Evolutionary conservation across 257 asterid species (phyloP).

Genomic region (Scutellaria baicalensis): DNA sequence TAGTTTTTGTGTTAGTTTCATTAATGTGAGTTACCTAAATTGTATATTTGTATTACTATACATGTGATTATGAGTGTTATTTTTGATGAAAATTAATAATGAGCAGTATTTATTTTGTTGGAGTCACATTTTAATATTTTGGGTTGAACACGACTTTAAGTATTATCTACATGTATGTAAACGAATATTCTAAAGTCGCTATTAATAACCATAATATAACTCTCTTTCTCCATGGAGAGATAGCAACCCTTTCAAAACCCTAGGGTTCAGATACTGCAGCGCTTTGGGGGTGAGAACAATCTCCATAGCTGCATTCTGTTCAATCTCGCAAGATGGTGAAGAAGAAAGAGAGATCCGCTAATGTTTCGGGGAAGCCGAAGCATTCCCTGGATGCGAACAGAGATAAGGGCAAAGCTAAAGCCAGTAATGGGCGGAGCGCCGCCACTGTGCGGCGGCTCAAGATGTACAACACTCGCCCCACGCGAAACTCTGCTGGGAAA

Average conservation of each 20-base stretch:
- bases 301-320: not conserved
- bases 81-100: no score
- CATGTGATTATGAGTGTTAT: no score
- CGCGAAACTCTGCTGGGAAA: constrained; percentile 49
- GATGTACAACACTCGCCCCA: constrained; percentile 79
- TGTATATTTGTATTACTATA: no score
- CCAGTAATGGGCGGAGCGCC: constrained; percentile 53
- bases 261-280: not conserved
- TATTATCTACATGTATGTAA: no score
- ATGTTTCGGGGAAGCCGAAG: constrained; percentile 93
- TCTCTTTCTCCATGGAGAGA: no score
- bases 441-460: constrained; percentile 93
- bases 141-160: no score
- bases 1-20: no score
- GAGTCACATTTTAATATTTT: no score
- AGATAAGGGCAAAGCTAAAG: constrained; percentile 34
- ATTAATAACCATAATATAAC: no score
- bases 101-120: no score
- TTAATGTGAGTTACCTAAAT: no score
- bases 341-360: constrained; percentile 69
- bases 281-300: not conserved
- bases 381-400: constrained; percentile 81
- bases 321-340: constrained; percentile 39
- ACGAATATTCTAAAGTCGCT: no score
- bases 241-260: not conserved